Percentiles rank a stretch among this genome's conserved stretches.
Evolutionary conservation across 164 flowering plant genomes (phyloP).

Genomic region (Liquidambar formosana): DNA sequence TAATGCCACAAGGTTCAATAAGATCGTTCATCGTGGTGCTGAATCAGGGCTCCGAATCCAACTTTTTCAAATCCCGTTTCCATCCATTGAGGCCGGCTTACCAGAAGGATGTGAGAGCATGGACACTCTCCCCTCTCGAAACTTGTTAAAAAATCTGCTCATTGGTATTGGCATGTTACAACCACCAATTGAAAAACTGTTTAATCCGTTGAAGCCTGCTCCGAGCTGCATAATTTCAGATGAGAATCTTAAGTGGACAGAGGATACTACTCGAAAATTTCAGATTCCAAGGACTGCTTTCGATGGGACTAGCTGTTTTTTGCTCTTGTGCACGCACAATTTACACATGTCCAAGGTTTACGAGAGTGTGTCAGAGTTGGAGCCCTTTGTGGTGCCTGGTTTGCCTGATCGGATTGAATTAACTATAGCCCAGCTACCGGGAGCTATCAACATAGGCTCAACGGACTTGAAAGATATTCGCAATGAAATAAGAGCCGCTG

Average conservation of each 20-base stretch:
- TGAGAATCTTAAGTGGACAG: conserved; percentile 39
- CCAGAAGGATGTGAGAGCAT: no score
- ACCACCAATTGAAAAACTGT: conserved; percentile 33
- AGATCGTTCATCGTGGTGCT: no score
- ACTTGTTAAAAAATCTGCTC: conserved; percentile 19
- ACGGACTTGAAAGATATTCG: background rate
- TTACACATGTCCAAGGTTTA: conserved; percentile 9
- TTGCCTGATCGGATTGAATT: conserved; percentile 45
- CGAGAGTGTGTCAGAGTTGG: conserved; percentile 26
- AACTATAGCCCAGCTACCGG: conserved; percentile 36
- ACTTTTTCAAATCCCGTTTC: no score
- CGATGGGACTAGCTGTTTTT: conserved; percentile 38
- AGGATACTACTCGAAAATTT: conserved; percentile 23
- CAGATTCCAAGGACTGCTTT: conserved; percentile 36
- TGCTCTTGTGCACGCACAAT: conserved; percentile 19
- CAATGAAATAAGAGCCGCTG: background rate
- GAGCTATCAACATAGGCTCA: background rate
- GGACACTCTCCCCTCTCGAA: no score
- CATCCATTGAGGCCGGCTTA: no score
- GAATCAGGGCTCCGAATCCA: no score
- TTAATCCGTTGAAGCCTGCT: conserved; percentile 22
- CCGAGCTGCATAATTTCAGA: conserved; percentile 57
- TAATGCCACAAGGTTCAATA: background rate
- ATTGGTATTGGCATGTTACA: conserved; percentile 28
- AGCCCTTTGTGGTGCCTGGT: conserved; percentile 45